Evolutionary conservation across 2,329 filamentous ascomycete species (phyloP).

Genomic region (Neopestalotiopsis sp.): DNA sequence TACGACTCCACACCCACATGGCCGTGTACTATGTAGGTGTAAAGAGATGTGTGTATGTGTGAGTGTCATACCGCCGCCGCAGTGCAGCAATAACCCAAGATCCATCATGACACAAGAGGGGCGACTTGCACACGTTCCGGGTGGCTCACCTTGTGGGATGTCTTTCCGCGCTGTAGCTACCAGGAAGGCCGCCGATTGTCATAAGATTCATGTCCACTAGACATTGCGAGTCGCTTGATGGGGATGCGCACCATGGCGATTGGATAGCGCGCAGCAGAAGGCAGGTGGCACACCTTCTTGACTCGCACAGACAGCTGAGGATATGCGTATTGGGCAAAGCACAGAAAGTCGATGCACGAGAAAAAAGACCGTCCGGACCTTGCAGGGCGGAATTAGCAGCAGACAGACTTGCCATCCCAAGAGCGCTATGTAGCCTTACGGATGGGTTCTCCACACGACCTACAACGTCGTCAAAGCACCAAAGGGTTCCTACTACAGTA

Average conservation of each 20-base stretch:
- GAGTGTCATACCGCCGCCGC: constrained; percentile 12
- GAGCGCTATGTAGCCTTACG: constrained; percentile 1
- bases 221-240: background rate
- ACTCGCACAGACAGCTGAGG: background rate
- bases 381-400: background rate
- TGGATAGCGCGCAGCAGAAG: background rate
- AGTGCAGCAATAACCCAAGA: constrained; percentile 7
- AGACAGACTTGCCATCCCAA: background rate
- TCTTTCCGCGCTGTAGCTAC: background rate
- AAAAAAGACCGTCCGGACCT: background rate
- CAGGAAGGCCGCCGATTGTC: constrained; percentile 8
- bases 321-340: background rate
- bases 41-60: too few species aligned
- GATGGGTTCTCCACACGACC: background rate
- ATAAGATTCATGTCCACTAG: constrained; percentile 8
- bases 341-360: background rate
- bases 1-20: constrained; percentile 14
- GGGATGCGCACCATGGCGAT: background rate
- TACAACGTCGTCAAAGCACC: constrained; percentile 4
- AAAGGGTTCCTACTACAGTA: background rate
- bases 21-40: background rate
- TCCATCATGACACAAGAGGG: constrained; percentile 13
- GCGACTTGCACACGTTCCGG: background rate
- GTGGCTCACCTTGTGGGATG: background rate
- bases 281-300: background rate